A percentile compares a stretch with the other conserved stretches of the same genome.
phyloP scores from a whole-genome alignment of 2,329 filamentous ascomycete species.

The Fusarium miscanthi region DNA sequence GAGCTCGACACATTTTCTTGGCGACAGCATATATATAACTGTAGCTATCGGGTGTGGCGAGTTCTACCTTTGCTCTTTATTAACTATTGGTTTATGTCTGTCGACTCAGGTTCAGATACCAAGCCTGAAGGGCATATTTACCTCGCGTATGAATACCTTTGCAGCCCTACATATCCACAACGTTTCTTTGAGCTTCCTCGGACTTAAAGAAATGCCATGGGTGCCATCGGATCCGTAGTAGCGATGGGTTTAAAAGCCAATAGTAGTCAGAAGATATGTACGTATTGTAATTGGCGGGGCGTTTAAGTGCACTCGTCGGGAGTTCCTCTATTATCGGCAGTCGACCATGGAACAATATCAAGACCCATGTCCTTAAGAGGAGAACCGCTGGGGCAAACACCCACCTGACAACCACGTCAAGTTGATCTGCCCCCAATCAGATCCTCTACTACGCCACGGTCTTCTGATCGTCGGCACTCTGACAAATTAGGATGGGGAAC shows the following conservation, averaged over 20 bases:
- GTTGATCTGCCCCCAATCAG: slow-evolving; percentile 23
- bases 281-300: background rate
- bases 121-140: no score
- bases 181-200: no score
- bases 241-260: background rate
- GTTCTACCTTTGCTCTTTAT: background rate
- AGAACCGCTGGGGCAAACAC: slow-evolving; percentile 1
- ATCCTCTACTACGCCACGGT: slow-evolving; percentile 1
- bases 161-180: background rate
- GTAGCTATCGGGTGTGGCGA: background rate
- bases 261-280: background rate
- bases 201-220: background rate
- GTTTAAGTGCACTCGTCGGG: background rate
- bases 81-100: background rate
- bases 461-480: background rate
- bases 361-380: slow-evolving; percentile 23
- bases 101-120: background rate
- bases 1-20: background rate
- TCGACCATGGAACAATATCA: background rate
- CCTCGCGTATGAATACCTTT: no score
- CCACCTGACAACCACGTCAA: slow-evolving; percentile 8
- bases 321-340: slow-evolving; percentile 5
- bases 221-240: background rate
- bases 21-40: background rate
- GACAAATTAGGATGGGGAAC: background rate